phyloP scores from a whole-genome alignment of 2,329 filamentous ascomycete genomes.

The Celoporthe dispersa region DNA sequence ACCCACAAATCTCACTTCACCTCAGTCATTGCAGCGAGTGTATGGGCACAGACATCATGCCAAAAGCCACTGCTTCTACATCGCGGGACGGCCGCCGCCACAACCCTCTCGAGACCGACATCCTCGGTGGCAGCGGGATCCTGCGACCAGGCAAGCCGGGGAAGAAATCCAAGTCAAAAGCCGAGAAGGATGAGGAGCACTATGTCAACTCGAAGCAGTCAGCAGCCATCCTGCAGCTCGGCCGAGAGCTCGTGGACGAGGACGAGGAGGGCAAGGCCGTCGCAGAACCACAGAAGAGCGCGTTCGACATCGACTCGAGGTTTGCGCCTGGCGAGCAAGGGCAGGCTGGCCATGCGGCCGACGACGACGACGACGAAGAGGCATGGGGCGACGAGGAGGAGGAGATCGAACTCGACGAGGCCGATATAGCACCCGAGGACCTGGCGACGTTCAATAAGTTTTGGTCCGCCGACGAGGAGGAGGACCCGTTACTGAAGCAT shows the following conservation, averaged over 20 bases:
- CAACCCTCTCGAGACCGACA: constrained; percentile 89
- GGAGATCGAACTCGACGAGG: constrained; percentile 59
- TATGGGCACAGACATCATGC: constrained; percentile 62
- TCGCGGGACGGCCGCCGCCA: constrained; percentile 71
- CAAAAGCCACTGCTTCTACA: constrained; percentile 71
- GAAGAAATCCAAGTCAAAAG: constrained; percentile 67
- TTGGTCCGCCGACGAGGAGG: constrained; percentile 71
- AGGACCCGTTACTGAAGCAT: constrained; percentile 73
- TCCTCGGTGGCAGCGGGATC: constrained; percentile 67
- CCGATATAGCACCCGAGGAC: constrained; percentile 87
- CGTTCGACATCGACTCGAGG: constrained; percentile 81
- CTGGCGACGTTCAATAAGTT: constrained; percentile 91
- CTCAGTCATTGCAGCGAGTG: neutral
- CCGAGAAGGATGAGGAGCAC: constrained; percentile 69
- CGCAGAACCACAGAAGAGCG: constrained; percentile 54
- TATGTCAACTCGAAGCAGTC: constrained; percentile 91
- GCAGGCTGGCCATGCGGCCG: constrained; percentile 51
- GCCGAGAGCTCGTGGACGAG: constrained; percentile 85
- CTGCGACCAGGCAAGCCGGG: constrained; percentile 52
- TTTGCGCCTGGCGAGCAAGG: constrained; percentile 60
- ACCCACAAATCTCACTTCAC: neutral
- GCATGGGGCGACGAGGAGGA: constrained; percentile 83
- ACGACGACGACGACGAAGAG: constrained; percentile 64
- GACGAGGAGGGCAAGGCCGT: constrained; percentile 58
- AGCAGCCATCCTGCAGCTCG: constrained; percentile 85